Evolutionary conservation across 164 flowering plant species (phyloP), one percentile per base, ranked within the genome.

Genomic region (Sextonia rubra): DNA sequence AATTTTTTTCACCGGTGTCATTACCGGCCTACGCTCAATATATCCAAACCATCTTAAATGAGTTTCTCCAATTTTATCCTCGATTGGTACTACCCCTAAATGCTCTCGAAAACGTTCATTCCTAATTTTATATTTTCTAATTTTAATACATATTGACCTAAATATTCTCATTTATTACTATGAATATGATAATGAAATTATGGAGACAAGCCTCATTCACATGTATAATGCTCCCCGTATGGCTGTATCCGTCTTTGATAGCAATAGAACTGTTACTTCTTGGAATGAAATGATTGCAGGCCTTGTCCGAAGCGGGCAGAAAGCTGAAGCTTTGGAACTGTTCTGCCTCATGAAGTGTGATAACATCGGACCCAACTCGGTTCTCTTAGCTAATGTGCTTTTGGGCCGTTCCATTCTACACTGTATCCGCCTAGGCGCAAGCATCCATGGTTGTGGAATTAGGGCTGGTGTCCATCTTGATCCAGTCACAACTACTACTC

Each of bases 381-480:
- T 87, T 70, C 77, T 84, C n/a, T 70, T 87, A 56, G 78, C 88
- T 12, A 89, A 81, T 81, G 82, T 63, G 62, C 73, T 87, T 68
- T 56, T 81, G 69, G 76, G 78, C 72, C 87, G 87, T 77, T 86
- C 84, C 30, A 75, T 84, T 71, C 70, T 86, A 70, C 77, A 78
- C 63, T 62, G 18, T 69, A 68, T 84, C 52, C 71, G 25, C 62
- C 77, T 70, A 72, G 94, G 94, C 20, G 80, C 74, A 75, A 80
- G 84, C 68, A 78, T 90, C 49, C 94, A 90, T 79, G 78, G 86
- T 44, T 76, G 82, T 69, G 75, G 84, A n/a, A 76, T 88, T 44
- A 80, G 87, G 66, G 29, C 7, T 4, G 85, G 79, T 8, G 30
- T 79, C 18, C 58, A 69, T 55, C 79, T 82, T 5, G 90, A 88